phyloP scores from a whole-genome alignment of 352 stramenopile species.

The Globisporangium yorkense region DNA sequence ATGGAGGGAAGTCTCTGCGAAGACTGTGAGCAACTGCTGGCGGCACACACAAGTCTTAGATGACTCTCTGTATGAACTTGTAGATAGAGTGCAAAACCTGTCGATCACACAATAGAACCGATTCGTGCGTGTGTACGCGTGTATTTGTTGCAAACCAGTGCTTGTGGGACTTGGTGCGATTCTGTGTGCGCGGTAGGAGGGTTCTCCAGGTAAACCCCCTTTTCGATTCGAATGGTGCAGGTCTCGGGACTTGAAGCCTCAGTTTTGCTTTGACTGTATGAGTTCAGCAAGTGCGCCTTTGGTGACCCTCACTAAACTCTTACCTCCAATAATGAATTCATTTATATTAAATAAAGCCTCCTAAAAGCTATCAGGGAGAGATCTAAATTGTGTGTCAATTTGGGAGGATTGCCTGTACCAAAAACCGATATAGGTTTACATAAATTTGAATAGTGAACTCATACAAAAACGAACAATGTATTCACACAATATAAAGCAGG shows the following conservation, averaged over 20 bases:
- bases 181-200: slow-evolving; percentile 4
- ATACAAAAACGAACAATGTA: no score
- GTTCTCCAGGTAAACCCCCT: slow-evolving; percentile 7
- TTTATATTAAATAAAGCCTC: no score
- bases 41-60: slow-evolving; percentile 1
- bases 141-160: background rate
- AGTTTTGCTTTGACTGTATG: background rate
- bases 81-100: background rate
- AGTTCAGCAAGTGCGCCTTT: no score
- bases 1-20: background rate
- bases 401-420: no score
- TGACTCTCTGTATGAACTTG: background rate
- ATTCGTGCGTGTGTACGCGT: background rate
- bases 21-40: slow-evolving; percentile 1
- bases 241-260: background rate
- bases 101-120: background rate
- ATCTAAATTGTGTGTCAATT: no score
- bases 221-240: slow-evolving; percentile 2
- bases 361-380: no score
- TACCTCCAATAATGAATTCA: no score
- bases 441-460: no score
- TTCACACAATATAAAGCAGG: no score
- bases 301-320: no score
- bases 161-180: slow-evolving; percentile 2
- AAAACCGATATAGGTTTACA: no score